These are phyloP conservation scores for Blastobotrys parvus DNA, from an alignment of 805 yeast genomes.

Conservation along the genomic window DNA sequence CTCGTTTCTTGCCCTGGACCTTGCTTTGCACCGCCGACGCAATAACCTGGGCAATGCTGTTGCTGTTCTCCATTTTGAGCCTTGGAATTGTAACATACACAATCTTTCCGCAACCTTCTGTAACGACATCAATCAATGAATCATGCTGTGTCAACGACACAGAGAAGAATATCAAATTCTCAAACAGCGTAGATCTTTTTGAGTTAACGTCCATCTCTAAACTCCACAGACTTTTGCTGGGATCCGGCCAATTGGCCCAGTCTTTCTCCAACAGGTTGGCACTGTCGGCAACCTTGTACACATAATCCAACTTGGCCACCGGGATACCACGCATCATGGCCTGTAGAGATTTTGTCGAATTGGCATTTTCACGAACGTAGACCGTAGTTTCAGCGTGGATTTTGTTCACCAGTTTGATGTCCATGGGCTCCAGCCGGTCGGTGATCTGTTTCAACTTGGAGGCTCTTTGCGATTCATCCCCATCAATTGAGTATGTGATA, in stretches of 20 bases:
- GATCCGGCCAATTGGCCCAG: constrained; percentile 24
- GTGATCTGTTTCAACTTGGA: background rate
- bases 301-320: constrained; percentile 22
- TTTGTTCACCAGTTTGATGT: constrained; percentile 22
- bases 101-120: constrained; percentile 22
- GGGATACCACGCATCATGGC: constrained; percentile 29
- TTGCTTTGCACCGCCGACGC: background rate
- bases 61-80: background rate
- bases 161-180: constrained; percentile 21
- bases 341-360: constrained; percentile 25
- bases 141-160: constrained; percentile 19
- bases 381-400: constrained; percentile 21
- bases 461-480: constrained; percentile 12
- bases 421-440: constrained; percentile 20
- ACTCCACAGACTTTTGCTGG: constrained; percentile 19
- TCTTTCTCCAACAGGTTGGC: constrained; percentile 14
- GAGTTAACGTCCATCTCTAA: constrained; percentile 17
- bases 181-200: constrained; percentile 20
- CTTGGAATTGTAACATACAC: background rate
- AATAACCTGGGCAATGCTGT: background rate
- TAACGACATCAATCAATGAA: constrained; percentile 20
- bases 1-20: background rate
- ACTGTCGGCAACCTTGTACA: constrained; percentile 9
- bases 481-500: constrained; percentile 18
- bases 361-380: constrained; percentile 18